Evolutionary conservation across 2,329 filamentous ascomycete genomes (phyloP), one percentile per base, ranked within the genome.

Genomic region (Xylariales sp.): DNA sequence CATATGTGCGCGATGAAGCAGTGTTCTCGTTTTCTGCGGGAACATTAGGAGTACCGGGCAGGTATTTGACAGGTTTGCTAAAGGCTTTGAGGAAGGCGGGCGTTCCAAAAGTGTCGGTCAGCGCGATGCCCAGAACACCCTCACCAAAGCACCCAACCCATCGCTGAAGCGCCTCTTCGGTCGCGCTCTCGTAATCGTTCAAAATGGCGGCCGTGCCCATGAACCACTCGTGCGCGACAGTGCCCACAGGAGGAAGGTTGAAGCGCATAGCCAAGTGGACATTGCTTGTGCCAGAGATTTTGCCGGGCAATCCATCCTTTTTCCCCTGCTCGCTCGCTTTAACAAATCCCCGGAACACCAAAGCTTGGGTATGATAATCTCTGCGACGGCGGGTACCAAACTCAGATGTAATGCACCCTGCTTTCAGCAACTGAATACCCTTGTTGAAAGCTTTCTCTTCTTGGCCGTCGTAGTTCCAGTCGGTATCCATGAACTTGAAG

Each of bases 81-180:
- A 98, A 98, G 0, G 88, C 83, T 43, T 81, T 78, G 35, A 98
- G 73, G 63, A 98, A 98, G 32, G 86, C 79, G 5, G 85, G 82
- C 0, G 93, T 98, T 32, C 93, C 93, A 54, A 97, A 97, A 0
- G 93, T 98, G 63, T 98, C 93, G 0, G 93, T 98, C 45, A 98
- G 69, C 2, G 93, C 90, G 50, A 98, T 90, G 5, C 84, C 81
- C 21, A 96, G 74, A 23, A 91, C 83, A 24, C 74, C 87, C 55
- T 85, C 81, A 4, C 93, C 93, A 57, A 96, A 98, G 44, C 87
- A 95, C 37, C 83, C 81, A 23, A 95, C 78, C 93, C 93, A 98
- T 59, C 94, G 88, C 41, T 80, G 74, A 49, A 98, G 67, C 0
- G 88, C 90, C 46, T 83, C 75, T 59, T 95, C 88, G 25, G 90